Evolutionary conservation across 768 basidiomycete species (phyloP).

Genomic region (Russula abietina): DNA sequence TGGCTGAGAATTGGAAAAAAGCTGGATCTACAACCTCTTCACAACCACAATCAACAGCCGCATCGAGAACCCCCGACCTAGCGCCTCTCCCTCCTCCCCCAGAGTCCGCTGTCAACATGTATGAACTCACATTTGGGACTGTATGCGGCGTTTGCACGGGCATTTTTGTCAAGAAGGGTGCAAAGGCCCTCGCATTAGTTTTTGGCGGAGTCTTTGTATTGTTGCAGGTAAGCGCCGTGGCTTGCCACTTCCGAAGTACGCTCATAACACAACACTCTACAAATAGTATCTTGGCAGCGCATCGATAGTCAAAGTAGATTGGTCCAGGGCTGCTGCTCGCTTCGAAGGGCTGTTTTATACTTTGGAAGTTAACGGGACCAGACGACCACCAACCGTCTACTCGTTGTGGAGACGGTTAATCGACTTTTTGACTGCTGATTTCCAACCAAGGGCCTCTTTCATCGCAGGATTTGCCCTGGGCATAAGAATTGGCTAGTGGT

Average conservation of each 20-base stretch:
- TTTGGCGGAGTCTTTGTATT: slow-evolving; percentile 90
- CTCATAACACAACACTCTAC: not conserved
- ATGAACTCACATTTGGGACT: slow-evolving; percentile 85
- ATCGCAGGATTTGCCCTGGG: slow-evolving; percentile 78
- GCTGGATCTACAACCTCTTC: not conserved
- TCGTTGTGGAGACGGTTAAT: slow-evolving; percentile 61
- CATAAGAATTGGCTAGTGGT: slow-evolving; percentile 60
- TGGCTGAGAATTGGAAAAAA: not conserved
- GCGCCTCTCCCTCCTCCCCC: slow-evolving; percentile 48
- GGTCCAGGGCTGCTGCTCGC: slow-evolving; percentile 53
- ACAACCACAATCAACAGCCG: slow-evolving; percentile 2
- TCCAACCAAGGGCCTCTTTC: slow-evolving; percentile 87
- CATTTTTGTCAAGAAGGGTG: slow-evolving; percentile 93
- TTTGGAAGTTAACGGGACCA: slow-evolving; percentile 47
- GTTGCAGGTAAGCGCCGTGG: slow-evolving; percentile 58
- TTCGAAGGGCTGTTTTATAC: slow-evolving; percentile 75
- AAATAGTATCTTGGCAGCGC: slow-evolving; percentile 71
- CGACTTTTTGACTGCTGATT: slow-evolving; percentile 86
- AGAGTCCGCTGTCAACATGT: slow-evolving; percentile 65
- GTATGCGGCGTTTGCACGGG: slow-evolving; percentile 86
- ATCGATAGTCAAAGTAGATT: slow-evolving; percentile 73
- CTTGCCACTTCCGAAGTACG: not conserved
- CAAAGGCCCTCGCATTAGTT: slow-evolving; percentile 72
- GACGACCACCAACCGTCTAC: slow-evolving; percentile 55
- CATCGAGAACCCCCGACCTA: not conserved